phyloP scores from a whole-genome alignment of 2,329 filamentous ascomycete genomes.

The Ophiostoma populinum region DNA sequence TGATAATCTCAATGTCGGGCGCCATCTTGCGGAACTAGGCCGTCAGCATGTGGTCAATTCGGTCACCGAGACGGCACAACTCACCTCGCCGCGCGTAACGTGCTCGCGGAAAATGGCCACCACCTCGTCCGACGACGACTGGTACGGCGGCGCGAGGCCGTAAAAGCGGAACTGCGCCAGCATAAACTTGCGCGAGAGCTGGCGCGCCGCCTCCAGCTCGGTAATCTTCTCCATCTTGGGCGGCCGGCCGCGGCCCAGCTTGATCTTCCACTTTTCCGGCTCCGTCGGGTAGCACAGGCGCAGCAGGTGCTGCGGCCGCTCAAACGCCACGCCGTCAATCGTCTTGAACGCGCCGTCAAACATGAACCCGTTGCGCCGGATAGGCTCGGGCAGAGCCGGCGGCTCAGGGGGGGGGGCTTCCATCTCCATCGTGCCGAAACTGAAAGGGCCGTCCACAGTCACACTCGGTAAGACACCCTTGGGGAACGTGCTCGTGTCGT shows the following conservation, averaged over 20 bases:
- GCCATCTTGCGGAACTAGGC: constrained; percentile 11
- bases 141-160: constrained; percentile 12
- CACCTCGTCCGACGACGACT: constrained; percentile 12
- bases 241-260: constrained; percentile 12
- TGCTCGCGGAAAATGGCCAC: constrained; percentile 10
- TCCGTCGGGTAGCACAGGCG: constrained; percentile 12
- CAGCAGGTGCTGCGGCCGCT: constrained; percentile 12
- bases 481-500: too few species aligned
- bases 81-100: constrained; percentile 9
- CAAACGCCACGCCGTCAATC: constrained; percentile 12
- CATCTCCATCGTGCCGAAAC: constrained; percentile 1
- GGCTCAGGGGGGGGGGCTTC: constrained; percentile 1
- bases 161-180: constrained; percentile 13
- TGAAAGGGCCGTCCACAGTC: too few species aligned
- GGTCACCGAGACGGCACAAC: too few species aligned
- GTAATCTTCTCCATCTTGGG: constrained; percentile 14
- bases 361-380: constrained; percentile 17
- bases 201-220: constrained; percentile 10
- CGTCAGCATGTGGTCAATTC: too few species aligned
- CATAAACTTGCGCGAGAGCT: constrained; percentile 12
- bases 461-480: too few species aligned
- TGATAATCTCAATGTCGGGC: constrained; percentile 10
- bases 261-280: constrained; percentile 13
- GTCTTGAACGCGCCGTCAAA: constrained; percentile 14
- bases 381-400: constrained; percentile 10